Evolutionary conservation across 2,329 filamentous ascomycete genomes (phyloP), one percentile per base, ranked within the genome.

Genomic region (Microcyclospora tardicrescens): DNA sequence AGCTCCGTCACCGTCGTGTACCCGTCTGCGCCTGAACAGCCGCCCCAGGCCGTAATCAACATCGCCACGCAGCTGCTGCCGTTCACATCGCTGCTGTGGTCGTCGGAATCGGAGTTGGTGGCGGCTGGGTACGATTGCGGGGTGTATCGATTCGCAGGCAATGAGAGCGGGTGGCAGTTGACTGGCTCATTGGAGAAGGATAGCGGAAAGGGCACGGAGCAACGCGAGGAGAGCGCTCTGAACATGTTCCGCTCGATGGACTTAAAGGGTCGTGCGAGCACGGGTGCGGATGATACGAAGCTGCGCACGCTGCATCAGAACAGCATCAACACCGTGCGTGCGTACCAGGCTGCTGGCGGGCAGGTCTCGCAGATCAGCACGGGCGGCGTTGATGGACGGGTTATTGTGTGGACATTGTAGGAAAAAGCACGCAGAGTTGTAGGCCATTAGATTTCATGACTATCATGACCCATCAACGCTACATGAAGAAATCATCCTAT

Each of bases 181-280:
- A 75, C 73, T 28, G 87, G 86, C 27, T 81, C 84, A 3, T 67
- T 96, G 44, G 87, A 95, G 65, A 19, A 79, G 74, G 39, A 66
- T 63, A 46, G 47, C 2, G 49, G 43, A 24, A 39, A 46, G 12
- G 47, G 50, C 6, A 43, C 44, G 2, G 77, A 72, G 41, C 73
- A 75, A 39, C 73, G 81, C 27, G 91, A 96, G 63, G 91, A 96
- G 61, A 91, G 83, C 48, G 91, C 91, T 16, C 68, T 95, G 60
- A 94, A 96, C 64, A 94, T 96, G 85, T 98, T 98, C 68, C 77
- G 79, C 55, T 87, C 95, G 68, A 96, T 98, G 91, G 91, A 98
- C 63, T 72, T 98, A 48, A 94, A 91, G 72, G 91, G 91, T 45
- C 93, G 93, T 65, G 68, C 72, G 40, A 47, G 50, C 24, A 47